Conservation (phyloP, 305 asterid genomes). For the Stenogyne calaminthoides region DNA sequence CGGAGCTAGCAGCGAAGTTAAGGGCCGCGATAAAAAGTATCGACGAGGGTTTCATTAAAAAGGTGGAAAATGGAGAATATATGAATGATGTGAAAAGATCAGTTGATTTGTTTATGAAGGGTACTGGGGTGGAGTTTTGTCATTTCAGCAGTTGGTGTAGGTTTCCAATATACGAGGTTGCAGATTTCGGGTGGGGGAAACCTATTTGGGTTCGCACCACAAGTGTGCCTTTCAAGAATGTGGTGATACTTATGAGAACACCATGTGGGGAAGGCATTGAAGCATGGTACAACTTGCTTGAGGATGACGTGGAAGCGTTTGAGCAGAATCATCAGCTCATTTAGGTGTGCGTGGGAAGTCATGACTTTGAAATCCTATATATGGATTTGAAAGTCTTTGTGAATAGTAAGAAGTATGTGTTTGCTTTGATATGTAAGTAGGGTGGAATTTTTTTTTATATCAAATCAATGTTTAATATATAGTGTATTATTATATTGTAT, state of each 20-base stretch:
- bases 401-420: too few relatives aligned
- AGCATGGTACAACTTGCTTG: conserved; percentile 42
- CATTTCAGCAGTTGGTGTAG: conserved; percentile 50
- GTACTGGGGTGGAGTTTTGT: conserved; percentile 18
- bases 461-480: too few relatives aligned
- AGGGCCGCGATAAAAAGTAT: conserved; percentile 33
- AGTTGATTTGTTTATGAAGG: neutral
- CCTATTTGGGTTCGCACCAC: conserved; percentile 46
- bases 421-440: too few relatives aligned
- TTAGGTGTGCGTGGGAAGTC: too few relatives aligned
- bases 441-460: too few relatives aligned
- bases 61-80: conserved; percentile 36
- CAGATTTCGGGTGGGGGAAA: conserved; percentile 58
- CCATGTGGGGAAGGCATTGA: conserved; percentile 44
- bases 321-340: neutral
- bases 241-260: conserved; percentile 29
- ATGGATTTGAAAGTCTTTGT: too few relatives aligned
- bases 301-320: conserved; percentile 27
- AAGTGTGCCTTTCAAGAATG: conserved; percentile 33
- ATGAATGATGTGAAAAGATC: conserved; percentile 10
- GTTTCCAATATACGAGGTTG: conserved; percentile 41
- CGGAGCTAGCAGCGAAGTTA: conserved; percentile 25
- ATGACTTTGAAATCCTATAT: too few relatives aligned
- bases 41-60: neutral
- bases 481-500: too few relatives aligned